These are phyloP conservation scores for Evansstolkia leycettana DNA, from an alignment of 495 filamentous ascomycete species.

Conservation along the genomic window DNA sequence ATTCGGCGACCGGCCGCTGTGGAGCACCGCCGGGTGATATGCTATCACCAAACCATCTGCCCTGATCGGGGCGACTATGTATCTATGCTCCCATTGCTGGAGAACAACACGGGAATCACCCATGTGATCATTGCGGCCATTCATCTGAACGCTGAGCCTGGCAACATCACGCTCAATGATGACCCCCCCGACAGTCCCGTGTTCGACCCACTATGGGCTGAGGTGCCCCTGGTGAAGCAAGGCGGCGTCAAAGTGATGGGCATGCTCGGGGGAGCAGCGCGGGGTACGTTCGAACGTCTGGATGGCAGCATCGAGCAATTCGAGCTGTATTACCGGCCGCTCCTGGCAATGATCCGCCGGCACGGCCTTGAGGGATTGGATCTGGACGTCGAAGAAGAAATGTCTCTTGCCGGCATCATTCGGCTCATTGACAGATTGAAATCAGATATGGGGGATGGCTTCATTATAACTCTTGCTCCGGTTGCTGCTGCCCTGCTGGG, in stretches of 20 bases:
- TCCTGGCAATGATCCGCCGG: conserved; percentile 44
- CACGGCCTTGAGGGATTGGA: conserved; percentile 60
- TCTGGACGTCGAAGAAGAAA: conserved; percentile 72
- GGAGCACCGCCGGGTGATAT: conserved; percentile 38
- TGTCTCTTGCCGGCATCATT: conserved; percentile 56
- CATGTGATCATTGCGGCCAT: conserved; percentile 72
- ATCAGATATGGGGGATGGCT: conserved; percentile 54
- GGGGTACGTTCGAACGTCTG: conserved; percentile 54
- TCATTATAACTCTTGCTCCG: conserved; percentile 67
- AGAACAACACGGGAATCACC: conserved; percentile 45
- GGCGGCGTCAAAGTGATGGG: conserved; percentile 60
- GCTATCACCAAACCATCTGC: conserved; percentile 63
- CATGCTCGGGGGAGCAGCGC: conserved; percentile 74
- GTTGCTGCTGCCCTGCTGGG: conserved; percentile 59
- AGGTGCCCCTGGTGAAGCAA: conserved; percentile 50
- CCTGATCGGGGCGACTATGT: conserved; percentile 43
- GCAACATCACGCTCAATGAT: conserved; percentile 62
- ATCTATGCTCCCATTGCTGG: conserved; percentile 58
- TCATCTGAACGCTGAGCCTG: conserved; percentile 55
- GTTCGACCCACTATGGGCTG: conserved; percentile 53
- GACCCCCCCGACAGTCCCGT: conserved; percentile 46
- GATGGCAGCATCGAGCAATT: conserved; percentile 46
- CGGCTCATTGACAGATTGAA: conserved; percentile 62
- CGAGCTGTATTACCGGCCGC: conserved; percentile 52
- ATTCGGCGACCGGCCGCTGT: neutral